These are phyloP conservation scores for Pisolithus tinctorius DNA, from an alignment of 768 basidiomycete genomes.

Conservation along the genomic window DNA sequence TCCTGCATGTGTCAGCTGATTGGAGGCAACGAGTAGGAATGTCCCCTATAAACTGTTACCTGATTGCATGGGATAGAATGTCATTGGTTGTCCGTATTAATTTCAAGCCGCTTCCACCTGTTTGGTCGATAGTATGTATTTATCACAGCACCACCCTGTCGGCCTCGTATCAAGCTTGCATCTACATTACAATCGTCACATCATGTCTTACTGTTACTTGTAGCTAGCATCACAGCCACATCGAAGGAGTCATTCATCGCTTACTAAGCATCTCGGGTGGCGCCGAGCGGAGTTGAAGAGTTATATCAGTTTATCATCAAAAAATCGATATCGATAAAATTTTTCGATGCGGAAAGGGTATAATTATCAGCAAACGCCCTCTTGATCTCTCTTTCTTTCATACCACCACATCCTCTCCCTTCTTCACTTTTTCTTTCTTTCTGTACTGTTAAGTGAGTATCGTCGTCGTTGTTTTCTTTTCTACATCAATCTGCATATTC, in stretches of 20 bases:
- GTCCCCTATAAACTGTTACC: conserved; percentile 3
- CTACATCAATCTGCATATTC: conserved; percentile 11
- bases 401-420: conserved; percentile 31
- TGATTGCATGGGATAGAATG: neutral
- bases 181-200: neutral
- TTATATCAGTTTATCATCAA: conserved; percentile 44
- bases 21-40: conserved; percentile 11
- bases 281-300: conserved; percentile 37
- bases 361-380: conserved; percentile 52
- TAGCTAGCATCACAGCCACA: conserved; percentile 2
- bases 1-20: conserved; percentile 22
- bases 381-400: conserved; percentile 28
- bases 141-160: conserved; percentile 7
- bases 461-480: conserved; percentile 2
- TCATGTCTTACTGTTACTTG: conserved; percentile 6
- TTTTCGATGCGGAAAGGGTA: conserved; percentile 45
- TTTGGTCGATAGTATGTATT: conserved; percentile 5
- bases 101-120: neutral
- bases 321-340: conserved; percentile 63
- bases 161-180: conserved; percentile 5
- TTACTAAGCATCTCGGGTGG: conserved; percentile 8
- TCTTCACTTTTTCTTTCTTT: conserved; percentile 29
- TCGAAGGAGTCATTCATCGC: conserved; percentile 1
- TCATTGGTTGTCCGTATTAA: neutral
- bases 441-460: conserved; percentile 39